Base-by-base conservation (phyloP, 2,329 filamentous ascomycete genomes). In the Gliomastix tumulicola region DNA sequence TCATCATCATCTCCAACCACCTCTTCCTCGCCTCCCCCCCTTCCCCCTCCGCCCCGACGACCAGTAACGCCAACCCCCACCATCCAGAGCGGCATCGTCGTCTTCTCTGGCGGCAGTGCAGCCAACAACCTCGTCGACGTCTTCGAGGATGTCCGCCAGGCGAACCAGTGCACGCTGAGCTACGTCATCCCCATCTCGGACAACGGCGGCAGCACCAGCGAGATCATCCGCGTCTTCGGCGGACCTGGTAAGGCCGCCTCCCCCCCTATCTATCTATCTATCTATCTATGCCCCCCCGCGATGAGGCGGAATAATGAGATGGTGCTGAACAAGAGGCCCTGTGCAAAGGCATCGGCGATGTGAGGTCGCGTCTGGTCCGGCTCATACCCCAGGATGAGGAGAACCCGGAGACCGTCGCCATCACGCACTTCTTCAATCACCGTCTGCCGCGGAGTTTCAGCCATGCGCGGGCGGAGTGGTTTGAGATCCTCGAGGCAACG, bases 151-250 rank as follows among this genome's bases (percentile, higher is more conserved):
- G 68, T 85, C 22, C 69, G 76, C 11, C 61, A 79, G 43, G 80
- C 72, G 48, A 84, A 83, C 43, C 62, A 72, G 28, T 84, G 82
- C 51, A 66, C 73, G 4, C 63, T 94, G 30, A 87, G 78, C 60
- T 94, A 94, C 58, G 79, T 96, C 41, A 94, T 97, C 36, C 90
- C 90, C 23, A 95, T 96, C 55, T 92, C 85, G 46, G 90, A 97
- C 63, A 97, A 97, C 60, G 90, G 90, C 34, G 90, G 90, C 27
- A 94, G 86, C 49, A 94, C 88, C 3, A 94, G 87, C 31, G 90
- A 97, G 65, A 68, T 96, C 50, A 94, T 96, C 46, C 76, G 92
- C 23, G 88, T 97, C 23, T 92, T 97, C 62, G 92, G 90, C 12
- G 92, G 92, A 2, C 90, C 90, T 45, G 90, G 90, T 18, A 38